Evolutionary conservation across 106 monocot species (phyloP), one percentile per base, ranked within the genome.

Genomic region (Dendrobium nobile): DNA sequence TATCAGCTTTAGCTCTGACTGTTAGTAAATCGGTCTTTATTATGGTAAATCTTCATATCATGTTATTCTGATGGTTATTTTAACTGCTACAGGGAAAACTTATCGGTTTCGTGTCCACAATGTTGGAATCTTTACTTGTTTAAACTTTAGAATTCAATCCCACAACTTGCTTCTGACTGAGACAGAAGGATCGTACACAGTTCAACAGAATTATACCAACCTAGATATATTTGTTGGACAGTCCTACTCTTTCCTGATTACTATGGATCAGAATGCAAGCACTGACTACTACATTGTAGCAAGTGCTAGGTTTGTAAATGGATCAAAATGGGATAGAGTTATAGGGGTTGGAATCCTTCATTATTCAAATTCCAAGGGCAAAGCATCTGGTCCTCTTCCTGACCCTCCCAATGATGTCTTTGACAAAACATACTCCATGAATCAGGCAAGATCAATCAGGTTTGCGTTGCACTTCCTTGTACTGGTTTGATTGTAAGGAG

Each of bases 201-300:
- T 85, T 24, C 88, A 90, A 19, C 86, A 86, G 47, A 93, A 93
- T 41, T 93, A 88, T 76, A 85, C 87, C 9, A 87, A 85, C 45
- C 74, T 93, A 11, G 90, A 93, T 73, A 85, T 90, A 59, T 90
- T 88, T 73, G 90, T 93, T 73, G 93, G 93, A 2, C 93, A 93
- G 76, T 93, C 93, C 10, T 93, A 88, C 88, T 93, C 93, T 26
- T 93, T 93, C 81, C 84, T 93, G 79, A 82, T 93, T 18, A 88
- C 90, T 0, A 93, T 87, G 90, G 90, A 93, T 88, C 90, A 93
- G 61, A 93, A 93, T 78, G 93, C 93, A 56, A 93, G 90, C 70
- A 85, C 84, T 58, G 93, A 93, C 61, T 93, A 93, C 79, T 93
- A 93, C 79, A 82, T 90, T 80, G 93, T 93, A 67, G 93, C 90